phyloP scores from a whole-genome alignment of 1,139 yeast species.

The Geotrichum aggregatum region DNA sequence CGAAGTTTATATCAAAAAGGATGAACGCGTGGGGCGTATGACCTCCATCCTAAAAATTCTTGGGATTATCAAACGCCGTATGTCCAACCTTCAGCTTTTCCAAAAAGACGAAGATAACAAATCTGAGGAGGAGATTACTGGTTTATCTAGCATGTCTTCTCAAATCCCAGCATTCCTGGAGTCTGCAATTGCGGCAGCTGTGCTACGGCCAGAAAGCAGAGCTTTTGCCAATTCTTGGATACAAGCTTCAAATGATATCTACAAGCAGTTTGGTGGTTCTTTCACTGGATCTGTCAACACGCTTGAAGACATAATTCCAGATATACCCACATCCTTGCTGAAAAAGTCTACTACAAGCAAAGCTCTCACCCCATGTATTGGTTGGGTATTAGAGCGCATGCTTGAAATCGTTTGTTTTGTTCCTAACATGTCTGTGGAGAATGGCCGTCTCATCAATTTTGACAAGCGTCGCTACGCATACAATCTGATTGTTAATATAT shows the following conservation, averaged over 20 bases:
- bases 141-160: conserved; percentile 41
- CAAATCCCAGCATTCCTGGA: conserved; percentile 84
- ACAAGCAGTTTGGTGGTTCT: conserved; percentile 28
- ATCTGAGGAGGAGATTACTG: conserved; percentile 26
- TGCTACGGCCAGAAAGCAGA: conserved; percentile 78
- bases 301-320: conserved; percentile 42
- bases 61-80: conserved; percentile 63
- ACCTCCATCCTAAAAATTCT: conserved; percentile 62
- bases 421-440: conserved; percentile 61
- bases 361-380: conserved; percentile 73
- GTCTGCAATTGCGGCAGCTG: conserved; percentile 69
- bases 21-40: conserved; percentile 68
- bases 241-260: conserved; percentile 46
- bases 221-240: conserved; percentile 64
- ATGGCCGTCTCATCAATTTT: conserved; percentile 56
- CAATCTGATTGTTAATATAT: conserved; percentile 50
- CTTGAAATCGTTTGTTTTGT: conserved; percentile 63
- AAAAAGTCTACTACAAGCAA: conserved; percentile 21
- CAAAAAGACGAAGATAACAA: conserved; percentile 36
- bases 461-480: conserved; percentile 64
- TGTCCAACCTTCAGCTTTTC: conserved; percentile 60
- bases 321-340: conserved; percentile 27
- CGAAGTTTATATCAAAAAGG: conserved; percentile 48
- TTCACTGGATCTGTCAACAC: conserved; percentile 20
- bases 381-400: conserved; percentile 64